Conservation (phyloP, 164 flowering plant genomes). For the Umbilicus rupestris region DNA sequence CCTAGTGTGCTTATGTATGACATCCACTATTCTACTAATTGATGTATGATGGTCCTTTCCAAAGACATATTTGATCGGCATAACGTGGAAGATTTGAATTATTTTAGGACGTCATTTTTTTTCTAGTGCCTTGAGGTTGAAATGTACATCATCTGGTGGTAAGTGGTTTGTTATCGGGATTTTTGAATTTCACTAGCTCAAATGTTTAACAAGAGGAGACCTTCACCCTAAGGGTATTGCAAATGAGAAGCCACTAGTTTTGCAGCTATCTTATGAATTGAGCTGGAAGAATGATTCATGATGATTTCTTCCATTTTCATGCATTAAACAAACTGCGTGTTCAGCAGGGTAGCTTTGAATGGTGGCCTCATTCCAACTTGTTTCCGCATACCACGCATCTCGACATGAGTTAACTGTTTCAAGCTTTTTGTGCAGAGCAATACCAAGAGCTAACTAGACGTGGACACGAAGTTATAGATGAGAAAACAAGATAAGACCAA, state of each 20-base stretch:
- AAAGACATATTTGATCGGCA: neutral
- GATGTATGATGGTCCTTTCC: neutral
- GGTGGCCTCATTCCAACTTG: constrained; percentile 1
- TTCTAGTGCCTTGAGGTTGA: neutral
- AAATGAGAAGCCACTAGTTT: too few relatives aligned
- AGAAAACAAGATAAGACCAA: neutral
- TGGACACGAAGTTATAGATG: neutral
- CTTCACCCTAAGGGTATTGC: too few relatives aligned
- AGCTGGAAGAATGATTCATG: too few relatives aligned
- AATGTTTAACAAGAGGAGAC: too few relatives aligned
- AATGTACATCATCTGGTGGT: too few relatives aligned
- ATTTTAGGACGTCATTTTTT: neutral
- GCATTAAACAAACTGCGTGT: neutral
- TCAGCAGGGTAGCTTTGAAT: neutral
- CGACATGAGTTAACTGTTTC: too few relatives aligned
- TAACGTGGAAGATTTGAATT: neutral
- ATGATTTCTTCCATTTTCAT: too few relatives aligned
- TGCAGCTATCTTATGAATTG: too few relatives aligned
- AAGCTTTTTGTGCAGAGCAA: neutral
- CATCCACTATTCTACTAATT: neutral
- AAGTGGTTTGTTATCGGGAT: too few relatives aligned
- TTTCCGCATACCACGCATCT: neutral
- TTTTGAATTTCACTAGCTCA: too few relatives aligned
- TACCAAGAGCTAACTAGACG: neutral
- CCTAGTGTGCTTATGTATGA: constrained; percentile 4